Conservation (phyloP, 495 filamentous ascomycete genomes). For the Trichoderma orchidacearum region DNA sequence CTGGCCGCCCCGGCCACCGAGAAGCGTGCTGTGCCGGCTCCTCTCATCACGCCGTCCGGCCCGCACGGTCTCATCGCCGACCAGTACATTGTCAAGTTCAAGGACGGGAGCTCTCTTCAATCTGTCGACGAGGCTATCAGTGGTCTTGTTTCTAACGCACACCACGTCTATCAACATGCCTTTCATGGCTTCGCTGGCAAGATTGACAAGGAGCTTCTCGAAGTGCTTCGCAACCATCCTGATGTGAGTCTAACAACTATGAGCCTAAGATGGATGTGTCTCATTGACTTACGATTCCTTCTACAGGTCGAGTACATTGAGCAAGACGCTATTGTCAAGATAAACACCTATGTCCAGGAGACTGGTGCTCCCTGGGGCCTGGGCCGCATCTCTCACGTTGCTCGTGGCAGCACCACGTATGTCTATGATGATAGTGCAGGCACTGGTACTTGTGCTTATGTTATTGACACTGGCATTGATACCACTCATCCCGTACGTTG, state of each 20-base stretch:
- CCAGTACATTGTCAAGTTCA: constrained; percentile 46
- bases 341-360: constrained; percentile 30
- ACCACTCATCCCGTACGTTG: constrained; percentile 21
- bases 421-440: constrained; percentile 47
- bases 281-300: constrained; percentile 6
- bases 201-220: constrained; percentile 20
- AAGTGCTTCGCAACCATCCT: constrained; percentile 25
- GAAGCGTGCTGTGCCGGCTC: constrained; percentile 10
- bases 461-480: constrained; percentile 48
- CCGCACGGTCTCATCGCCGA: constrained; percentile 21
- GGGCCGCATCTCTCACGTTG: constrained; percentile 38
- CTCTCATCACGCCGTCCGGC: constrained; percentile 15
- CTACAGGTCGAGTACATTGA: constrained; percentile 36
- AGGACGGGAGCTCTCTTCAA: constrained; percentile 21
- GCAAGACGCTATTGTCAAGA: constrained; percentile 28
- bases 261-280: not conserved
- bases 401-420: constrained; percentile 28
- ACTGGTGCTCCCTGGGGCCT: constrained; percentile 44
- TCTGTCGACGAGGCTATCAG: constrained; percentile 21
- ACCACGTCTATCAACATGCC: constrained; percentile 26
- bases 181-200: constrained; percentile 32
- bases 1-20: constrained; percentile 14
- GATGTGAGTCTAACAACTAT: constrained; percentile 11
- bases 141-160: constrained; percentile 17
- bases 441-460: constrained; percentile 41